A percentile compares a stretch with the other conserved stretches of the same genome.
These are phyloP conservation scores for Tulasnella calospora DNA, from an alignment of 768 basidiomycete genomes.

Conservation along the genomic window DNA sequence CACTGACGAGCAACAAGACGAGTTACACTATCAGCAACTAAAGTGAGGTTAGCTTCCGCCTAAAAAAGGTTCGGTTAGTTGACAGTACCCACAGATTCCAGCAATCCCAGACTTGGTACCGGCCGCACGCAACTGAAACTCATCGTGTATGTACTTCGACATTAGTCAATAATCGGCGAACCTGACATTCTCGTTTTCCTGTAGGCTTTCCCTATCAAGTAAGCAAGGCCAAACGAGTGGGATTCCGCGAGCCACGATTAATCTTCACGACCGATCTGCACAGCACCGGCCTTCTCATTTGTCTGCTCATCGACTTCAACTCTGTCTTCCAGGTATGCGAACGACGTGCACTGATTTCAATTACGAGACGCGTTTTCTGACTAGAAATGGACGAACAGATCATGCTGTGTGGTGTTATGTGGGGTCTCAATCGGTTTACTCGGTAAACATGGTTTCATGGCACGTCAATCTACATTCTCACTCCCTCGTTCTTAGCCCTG, in stretches of 20 bases:
- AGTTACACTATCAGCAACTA: slow-evolving; percentile 46
- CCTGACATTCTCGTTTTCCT: not conserved
- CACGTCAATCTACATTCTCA: not conserved
- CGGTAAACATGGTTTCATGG: slow-evolving; percentile 34
- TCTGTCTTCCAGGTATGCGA: slow-evolving; percentile 66
- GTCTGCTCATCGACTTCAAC: slow-evolving; percentile 67
- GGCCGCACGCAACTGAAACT: slow-evolving; percentile 77
- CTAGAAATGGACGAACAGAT: slow-evolving; percentile 50
- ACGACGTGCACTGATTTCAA: not conserved
- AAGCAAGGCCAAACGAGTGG: slow-evolving; percentile 36
- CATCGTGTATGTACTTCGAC: slow-evolving; percentile 36
- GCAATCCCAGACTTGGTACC: slow-evolving; percentile 77
- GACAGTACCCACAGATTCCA: slow-evolving; percentile 45
- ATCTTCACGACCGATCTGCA: not conserved
- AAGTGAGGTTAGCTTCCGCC: slow-evolving; percentile 12
- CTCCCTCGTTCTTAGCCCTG: slow-evolving; percentile 39
- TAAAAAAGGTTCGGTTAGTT: not conserved
- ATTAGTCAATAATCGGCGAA: slow-evolving; percentile 8
- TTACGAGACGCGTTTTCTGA: slow-evolving; percentile 15
- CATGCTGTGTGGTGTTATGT: slow-evolving; percentile 74
- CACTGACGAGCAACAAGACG: slow-evolving; percentile 57
- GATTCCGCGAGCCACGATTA: slow-evolving; percentile 16
- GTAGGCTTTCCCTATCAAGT: slow-evolving; percentile 69
- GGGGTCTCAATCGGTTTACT: slow-evolving; percentile 68
- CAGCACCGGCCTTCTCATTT: slow-evolving; percentile 67